A percentile compares a stretch with the other conserved stretches of the same genome.
Evolutionary conservation across 352 stramenopile genomes (phyloP).

Genomic region (Phytophthora citricola): DNA sequence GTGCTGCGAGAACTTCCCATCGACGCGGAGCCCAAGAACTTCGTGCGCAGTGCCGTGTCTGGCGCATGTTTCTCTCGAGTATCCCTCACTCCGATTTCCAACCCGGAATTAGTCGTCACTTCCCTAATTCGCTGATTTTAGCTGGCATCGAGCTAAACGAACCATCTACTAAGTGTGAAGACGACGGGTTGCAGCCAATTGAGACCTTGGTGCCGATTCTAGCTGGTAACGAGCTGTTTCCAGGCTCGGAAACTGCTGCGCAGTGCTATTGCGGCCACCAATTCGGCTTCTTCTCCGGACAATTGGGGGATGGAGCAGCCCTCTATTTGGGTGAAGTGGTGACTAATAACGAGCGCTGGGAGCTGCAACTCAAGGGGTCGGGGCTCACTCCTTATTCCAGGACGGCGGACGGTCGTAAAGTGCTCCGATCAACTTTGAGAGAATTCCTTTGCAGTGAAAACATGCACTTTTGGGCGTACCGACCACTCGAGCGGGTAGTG

Average conservation of each 20-base stretch:
- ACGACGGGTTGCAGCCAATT: slow-evolving; percentile 39
- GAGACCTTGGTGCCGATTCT: slow-evolving; percentile 65
- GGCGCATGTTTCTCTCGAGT: slow-evolving; percentile 75
- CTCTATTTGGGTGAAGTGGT: slow-evolving; percentile 91
- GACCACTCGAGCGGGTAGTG: slow-evolving; percentile 92
- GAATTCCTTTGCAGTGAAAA: slow-evolving; percentile 98
- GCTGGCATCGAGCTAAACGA: slow-evolving; percentile 57
- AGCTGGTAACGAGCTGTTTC: slow-evolving; percentile 76
- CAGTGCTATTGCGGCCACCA: slow-evolving; percentile 94
- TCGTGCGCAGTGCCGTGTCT: slow-evolving; percentile 53
- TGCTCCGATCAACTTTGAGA: slow-evolving; percentile 93
- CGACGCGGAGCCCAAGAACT: slow-evolving; percentile 58
- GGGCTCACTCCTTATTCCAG: slow-evolving; percentile 96
- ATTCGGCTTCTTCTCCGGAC: slow-evolving; percentile 92
- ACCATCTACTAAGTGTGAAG: slow-evolving; percentile 1
- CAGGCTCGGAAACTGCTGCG: slow-evolving; percentile 76
- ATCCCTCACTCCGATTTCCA: slow-evolving; percentile 60
- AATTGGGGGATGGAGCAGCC: slow-evolving; percentile 91
- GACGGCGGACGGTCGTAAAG: slow-evolving; percentile 94
- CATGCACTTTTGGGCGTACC: slow-evolving; percentile 95
- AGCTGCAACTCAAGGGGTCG: slow-evolving; percentile 97
- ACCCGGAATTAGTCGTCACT: slow-evolving; percentile 63
- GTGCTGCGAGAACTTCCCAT: slow-evolving; percentile 72
- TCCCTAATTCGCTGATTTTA: slow-evolving; percentile 64
- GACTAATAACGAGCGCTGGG: slow-evolving; percentile 64